Evolutionary conservation across 257 asterid species (phyloP), one percentile per base, ranked within the genome.

Genomic region (Nicotiana tabacum): DNA sequence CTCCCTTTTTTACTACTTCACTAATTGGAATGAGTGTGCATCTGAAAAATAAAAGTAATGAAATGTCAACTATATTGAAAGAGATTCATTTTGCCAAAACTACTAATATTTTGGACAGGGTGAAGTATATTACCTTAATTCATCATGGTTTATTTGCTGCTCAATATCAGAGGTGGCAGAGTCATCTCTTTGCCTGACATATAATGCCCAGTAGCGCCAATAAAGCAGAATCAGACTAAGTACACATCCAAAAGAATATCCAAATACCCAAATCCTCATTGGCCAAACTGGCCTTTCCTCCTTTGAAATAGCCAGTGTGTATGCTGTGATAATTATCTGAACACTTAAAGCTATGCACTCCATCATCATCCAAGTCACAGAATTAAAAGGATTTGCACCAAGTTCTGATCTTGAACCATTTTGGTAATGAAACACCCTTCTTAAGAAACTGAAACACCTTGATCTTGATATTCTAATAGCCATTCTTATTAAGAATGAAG

Each of bases 231-330:
- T 8, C 51, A 96, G 86, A 81, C 95, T 88, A 4, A 96, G 84
- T 3, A 88, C 80, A 74, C 98, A 96, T 1, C 93, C 98, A 13
- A 91, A 85, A 83, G 88, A 96, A 85, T 96, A 96, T 15, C 98
- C 98, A 5, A 88, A 74, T 24, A 90, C 92, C 99, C 98, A 96
- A 24, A 94, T 72, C 83, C 98, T 88, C 98, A 96, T 94, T 15
- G 97, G 99, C 98, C 98, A 96, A 83, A 93, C 90, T 6, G 98
- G 98, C 15, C 86, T 93, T 83, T 96, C 99, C 66, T 27, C 86
- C 83, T 84, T 87, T 61, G 99, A 87, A n/a, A 89, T 79, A 30
- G 86, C 66, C 70, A 96, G 77, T 37, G 94, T 89, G 72, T 88
- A 88, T 6, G 81, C 58, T 6, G 90, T 84, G 70, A 86, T 24